A percentile compares a stretch with the other conserved stretches of the same genome.
These are phyloP conservation scores for Calonectria henricotiae DNA, from an alignment of 2,329 filamentous ascomycete species.

Conservation along the genomic window DNA sequence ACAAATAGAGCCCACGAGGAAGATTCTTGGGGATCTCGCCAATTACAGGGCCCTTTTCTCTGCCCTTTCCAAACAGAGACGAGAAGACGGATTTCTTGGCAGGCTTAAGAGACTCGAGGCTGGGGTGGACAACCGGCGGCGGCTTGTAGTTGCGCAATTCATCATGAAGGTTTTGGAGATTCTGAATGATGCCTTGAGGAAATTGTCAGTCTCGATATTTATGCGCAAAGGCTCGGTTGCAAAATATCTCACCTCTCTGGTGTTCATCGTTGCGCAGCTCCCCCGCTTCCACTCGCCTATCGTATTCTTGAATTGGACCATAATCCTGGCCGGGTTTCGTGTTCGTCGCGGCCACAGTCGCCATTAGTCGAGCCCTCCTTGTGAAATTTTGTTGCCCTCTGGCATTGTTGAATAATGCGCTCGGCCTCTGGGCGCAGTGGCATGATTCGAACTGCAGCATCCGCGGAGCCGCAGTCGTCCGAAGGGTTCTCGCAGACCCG, in stretches of 20 bases:
- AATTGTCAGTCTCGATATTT: slow-evolving; percentile 37
- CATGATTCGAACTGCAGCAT: slow-evolving; percentile 28
- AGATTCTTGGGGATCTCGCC: slow-evolving; percentile 79
- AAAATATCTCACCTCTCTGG: slow-evolving; percentile 79
- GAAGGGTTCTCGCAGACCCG: slow-evolving; percentile 45
- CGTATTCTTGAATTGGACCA: slow-evolving; percentile 91
- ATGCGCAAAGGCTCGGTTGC: not conserved
- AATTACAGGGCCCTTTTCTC: slow-evolving; percentile 59
- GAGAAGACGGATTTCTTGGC: slow-evolving; percentile 70
- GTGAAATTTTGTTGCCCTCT: slow-evolving; percentile 35
- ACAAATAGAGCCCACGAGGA: slow-evolving; percentile 93
- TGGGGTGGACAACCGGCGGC: slow-evolving; percentile 83
- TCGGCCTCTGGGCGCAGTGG: slow-evolving; percentile 31
- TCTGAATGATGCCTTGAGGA: slow-evolving; percentile 84
- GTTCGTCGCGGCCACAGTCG: slow-evolving; percentile 51
- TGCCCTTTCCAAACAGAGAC: slow-evolving; percentile 73
- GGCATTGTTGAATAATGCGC: slow-evolving; percentile 21
- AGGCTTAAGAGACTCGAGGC: slow-evolving; percentile 78
- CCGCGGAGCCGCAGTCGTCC: slow-evolving; percentile 46
- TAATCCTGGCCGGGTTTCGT: slow-evolving; percentile 55
- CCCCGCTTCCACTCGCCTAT: slow-evolving; percentile 82
- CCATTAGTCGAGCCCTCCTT: slow-evolving; percentile 49
- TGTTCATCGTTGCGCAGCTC: slow-evolving; percentile 89
- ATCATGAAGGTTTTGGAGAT: slow-evolving; percentile 90
- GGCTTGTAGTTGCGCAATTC: slow-evolving; percentile 83